Base-by-base conservation (phyloP, 2,329 filamentous ascomycete genomes). In the Aspergillus candidus region DNA sequence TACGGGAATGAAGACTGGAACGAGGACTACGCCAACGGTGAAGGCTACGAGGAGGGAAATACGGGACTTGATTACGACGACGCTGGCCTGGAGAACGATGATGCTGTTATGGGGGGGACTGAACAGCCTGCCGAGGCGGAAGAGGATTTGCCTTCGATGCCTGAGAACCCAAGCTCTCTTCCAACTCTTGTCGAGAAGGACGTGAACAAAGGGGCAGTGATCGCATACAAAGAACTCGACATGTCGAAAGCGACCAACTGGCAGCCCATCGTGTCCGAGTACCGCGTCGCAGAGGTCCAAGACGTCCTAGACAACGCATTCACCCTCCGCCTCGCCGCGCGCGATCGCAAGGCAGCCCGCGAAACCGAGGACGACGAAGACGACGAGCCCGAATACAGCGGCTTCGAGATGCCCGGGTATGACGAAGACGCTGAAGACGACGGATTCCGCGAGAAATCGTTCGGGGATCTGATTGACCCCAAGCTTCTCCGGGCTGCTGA, bases 381-480 rank as follows among this genome's bases (percentile, higher is more conserved):
- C 0, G 88, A 88, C 0, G 73, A 84, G 49, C 77, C 88, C 8
- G 66, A 88, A 8, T 94, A 91, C 55, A 81, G 77, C 49, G 86
- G 82, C 46, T 93, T 94, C 52, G 88, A 94, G 56, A 81, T 82
- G 54, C 83, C 84, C 0, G 76, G 81, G 10, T 80, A 79, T 11
- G 77, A 78, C 1, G 73, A 75, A 11, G 71, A 71, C 8, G 67
- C 65, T 3, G 68, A 72, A 40, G 77, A 84, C 44, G 75, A 83
- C 48, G 84, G 84, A 1, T 71, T 76, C 38, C 75, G 82, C n/a
- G 72, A 72, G 6, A 46, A 89, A 27, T 55, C 63, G 0, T 83
- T 85, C 65, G 60, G 62, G 2, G 82, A 87, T 15, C 72, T 93
- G 59, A 75, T 80, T 32, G 82, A 88, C 32, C 77, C 84, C 1